Conservation (phyloP, 768 basidiomycete genomes). For the Naematelia encephala region DNA sequence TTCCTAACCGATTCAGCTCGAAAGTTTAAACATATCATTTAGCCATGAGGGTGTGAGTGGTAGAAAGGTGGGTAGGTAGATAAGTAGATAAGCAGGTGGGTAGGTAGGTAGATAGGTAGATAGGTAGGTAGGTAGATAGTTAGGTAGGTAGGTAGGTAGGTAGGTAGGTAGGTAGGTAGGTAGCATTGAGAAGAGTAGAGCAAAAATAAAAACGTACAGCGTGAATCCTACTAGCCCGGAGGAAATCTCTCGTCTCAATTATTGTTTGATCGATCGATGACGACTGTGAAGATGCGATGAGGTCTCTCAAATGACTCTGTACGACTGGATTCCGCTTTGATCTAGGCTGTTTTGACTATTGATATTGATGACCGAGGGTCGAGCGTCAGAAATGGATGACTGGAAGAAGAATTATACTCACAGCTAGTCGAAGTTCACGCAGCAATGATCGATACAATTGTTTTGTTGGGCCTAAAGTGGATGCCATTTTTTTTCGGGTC, state of each 20-base stretch:
- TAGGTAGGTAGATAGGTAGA: too few species aligned
- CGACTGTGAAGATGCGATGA: conserved; percentile 14
- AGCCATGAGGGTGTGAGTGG: not conserved
- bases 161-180: too few species aligned
- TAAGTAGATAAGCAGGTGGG: too few species aligned
- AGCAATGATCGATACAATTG: conserved; percentile 18
- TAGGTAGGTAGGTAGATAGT: too few species aligned
- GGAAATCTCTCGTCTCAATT: conserved; percentile 55
- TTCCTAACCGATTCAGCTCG: conserved; percentile 55
- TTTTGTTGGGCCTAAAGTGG: not conserved
- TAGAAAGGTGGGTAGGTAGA: too few species aligned
- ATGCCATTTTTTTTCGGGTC: not conserved
- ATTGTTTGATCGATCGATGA: conserved; percentile 20
- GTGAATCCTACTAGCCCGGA: conserved; percentile 70
- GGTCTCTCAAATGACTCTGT: conserved; percentile 17
- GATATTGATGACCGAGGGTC: too few species aligned
- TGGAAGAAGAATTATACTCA: too few species aligned
- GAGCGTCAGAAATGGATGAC: too few species aligned
- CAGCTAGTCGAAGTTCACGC: conserved; percentile 18
- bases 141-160: too few species aligned
- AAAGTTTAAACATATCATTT: too few species aligned
- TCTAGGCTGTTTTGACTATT: conserved; percentile 32
- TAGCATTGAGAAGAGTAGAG: too few species aligned
- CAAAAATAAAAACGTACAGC: conserved; percentile 69
- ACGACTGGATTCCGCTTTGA: conserved; percentile 25